These are phyloP conservation scores for Phyllosticta capitalensis DNA, from an alignment of 2,329 filamentous ascomycete species.

Conservation along the genomic window DNA sequence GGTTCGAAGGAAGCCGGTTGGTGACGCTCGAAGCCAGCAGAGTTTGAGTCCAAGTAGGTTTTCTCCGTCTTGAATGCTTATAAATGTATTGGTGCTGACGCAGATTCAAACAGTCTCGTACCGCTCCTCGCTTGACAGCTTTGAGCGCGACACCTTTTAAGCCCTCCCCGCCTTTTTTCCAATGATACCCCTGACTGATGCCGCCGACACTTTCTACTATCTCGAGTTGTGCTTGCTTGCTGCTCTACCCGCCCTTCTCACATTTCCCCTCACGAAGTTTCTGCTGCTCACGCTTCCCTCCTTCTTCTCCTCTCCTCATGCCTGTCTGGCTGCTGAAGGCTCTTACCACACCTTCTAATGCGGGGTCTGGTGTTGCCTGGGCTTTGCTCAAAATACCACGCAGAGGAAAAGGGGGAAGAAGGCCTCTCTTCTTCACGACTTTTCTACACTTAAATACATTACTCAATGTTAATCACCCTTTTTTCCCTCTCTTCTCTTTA, in stretches of 20 bases:
- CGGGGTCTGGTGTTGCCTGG: no score
- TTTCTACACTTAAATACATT: background rate
- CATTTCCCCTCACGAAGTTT: background rate
- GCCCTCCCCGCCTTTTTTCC: background rate
- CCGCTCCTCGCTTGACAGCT: conserved; percentile 23
- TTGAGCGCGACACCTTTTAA: conserved; percentile 29
- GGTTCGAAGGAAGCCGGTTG: conserved; percentile 29
- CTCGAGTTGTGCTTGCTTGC: no score
- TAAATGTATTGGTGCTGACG: background rate
- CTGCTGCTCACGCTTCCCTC: background rate
- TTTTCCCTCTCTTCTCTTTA: background rate
- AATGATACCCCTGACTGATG: background rate
- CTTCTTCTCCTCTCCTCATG: background rate
- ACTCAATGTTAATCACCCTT: background rate
- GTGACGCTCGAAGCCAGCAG: background rate
- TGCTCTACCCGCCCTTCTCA: background rate
- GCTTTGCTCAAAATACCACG: no score
- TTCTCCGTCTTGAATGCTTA: background rate
- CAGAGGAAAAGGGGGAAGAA: background rate
- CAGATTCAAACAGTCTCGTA: conserved; percentile 15
- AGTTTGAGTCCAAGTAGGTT: conserved; percentile 18
- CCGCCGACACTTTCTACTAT: background rate
- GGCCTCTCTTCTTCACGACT: background rate
- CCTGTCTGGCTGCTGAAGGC: background rate
- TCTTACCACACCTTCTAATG: no score